A percentile compares a stretch with the other conserved stretches of the same genome.
Conservation (phyloP, 768 basidiomycete genomes). For the Kwoniella sp. region DNA sequence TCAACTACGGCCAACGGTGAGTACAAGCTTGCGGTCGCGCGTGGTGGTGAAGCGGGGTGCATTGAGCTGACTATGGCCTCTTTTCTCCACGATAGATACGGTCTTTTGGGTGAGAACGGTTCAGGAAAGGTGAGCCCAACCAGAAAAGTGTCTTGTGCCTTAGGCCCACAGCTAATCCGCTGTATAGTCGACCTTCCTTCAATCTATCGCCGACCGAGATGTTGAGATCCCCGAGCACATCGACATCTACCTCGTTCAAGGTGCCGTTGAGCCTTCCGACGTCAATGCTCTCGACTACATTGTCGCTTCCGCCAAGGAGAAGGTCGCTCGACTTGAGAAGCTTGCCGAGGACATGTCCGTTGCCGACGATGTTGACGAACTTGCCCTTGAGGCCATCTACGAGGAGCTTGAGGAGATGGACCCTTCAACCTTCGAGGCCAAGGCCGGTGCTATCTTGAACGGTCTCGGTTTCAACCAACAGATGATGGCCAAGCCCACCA, state of each 20-base stretch:
- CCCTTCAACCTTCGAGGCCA: conserved; percentile 90
- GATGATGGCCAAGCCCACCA: conserved; percentile 97
- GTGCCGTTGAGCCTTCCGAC: conserved; percentile 93
- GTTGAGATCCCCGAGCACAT: conserved; percentile 92
- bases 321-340: conserved; percentile 89
- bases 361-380: conserved; percentile 86
- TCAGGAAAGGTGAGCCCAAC: conserved; percentile 80
- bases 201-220: conserved; percentile 93
- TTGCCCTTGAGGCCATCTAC: conserved; percentile 82
- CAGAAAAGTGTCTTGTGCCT: background rate
- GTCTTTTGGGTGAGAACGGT: conserved; percentile 94
- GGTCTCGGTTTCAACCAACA: conserved; percentile 86
- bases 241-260: conserved; percentile 94
- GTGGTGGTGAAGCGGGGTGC: background rate
- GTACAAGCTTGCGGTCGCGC: no score
- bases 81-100: conserved; percentile 65
- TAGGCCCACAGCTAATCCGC: background rate
- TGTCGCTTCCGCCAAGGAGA: conserved; percentile 83
- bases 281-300: conserved; percentile 98
- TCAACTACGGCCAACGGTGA: conserved; percentile 57
- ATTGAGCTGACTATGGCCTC: background rate
- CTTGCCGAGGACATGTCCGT: conserved; percentile 89
- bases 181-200: conserved; percentile 84
- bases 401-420: conserved; percentile 98
- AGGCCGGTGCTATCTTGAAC: conserved; percentile 93